phyloP scores from a whole-genome alignment of 345 rosid species.

The Hypericum perforatum region DNA sequence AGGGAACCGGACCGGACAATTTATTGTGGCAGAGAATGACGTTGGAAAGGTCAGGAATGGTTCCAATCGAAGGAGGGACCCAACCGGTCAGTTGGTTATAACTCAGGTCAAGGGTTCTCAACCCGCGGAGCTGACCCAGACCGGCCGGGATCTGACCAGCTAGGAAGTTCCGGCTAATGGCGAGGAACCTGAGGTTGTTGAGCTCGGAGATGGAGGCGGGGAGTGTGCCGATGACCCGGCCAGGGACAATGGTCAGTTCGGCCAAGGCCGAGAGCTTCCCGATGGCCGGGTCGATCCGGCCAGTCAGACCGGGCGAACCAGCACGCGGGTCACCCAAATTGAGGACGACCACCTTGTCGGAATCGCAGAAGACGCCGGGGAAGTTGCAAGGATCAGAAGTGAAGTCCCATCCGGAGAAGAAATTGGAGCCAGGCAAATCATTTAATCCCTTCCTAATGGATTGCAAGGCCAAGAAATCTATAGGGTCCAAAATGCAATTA shows the following conservation, averaged over 20 bases:
- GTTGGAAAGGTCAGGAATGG: constrained; percentile 60
- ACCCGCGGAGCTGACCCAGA: constrained; percentile 50
- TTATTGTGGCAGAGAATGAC: constrained; percentile 75
- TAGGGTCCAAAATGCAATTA: constrained; percentile 50
- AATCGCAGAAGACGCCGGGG: constrained; percentile 75
- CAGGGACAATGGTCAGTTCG: constrained; percentile 72
- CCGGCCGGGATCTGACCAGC: constrained; percentile 57
- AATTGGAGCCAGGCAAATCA: constrained; percentile 72
- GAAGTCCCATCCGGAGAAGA: constrained; percentile 86
- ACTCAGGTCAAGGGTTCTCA: constrained; percentile 80
- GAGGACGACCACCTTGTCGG: constrained; percentile 53
- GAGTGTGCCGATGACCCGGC: constrained; percentile 61
- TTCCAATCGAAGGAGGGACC: constrained; percentile 56
- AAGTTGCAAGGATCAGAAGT: constrained; percentile 91
- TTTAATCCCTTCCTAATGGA: constrained; percentile 59
- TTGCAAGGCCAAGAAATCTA: constrained; percentile 84
- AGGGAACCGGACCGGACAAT: constrained; percentile 70
- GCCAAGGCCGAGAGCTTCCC: constrained; percentile 67
- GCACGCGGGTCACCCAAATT: constrained; percentile 79
- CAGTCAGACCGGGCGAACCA: constrained; percentile 72
- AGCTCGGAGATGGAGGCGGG: constrained; percentile 53
- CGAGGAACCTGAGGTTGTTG: constrained; percentile 65
- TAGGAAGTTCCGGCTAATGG: constrained; percentile 58
- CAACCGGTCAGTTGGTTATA: constrained; percentile 66
- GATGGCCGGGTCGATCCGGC: constrained; percentile 64